These are phyloP conservation scores for Populus deltoides DNA, from an alignment of 345 rosid genomes.

Conservation along the genomic window DNA sequence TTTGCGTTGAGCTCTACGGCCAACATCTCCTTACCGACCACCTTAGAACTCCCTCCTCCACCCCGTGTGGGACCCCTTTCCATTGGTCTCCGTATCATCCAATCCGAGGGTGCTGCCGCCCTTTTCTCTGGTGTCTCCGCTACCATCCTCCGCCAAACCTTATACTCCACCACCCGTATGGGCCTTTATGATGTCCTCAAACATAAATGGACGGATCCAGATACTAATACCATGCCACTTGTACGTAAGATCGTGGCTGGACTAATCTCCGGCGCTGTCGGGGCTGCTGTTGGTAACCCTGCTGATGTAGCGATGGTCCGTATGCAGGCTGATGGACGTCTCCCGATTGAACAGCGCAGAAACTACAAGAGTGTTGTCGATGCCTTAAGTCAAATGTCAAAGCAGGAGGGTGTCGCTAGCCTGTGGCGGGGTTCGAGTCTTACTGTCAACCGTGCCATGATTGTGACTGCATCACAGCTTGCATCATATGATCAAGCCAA, in stretches of 20 bases:
- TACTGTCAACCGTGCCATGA: slow-evolving; percentile 13
- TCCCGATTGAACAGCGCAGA: slow-evolving; percentile 10
- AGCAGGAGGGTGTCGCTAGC: slow-evolving; percentile 16
- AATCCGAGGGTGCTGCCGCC: slow-evolving; percentile 11
- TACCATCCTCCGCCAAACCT: slow-evolving; percentile 14
- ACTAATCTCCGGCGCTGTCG: slow-evolving; percentile 6
- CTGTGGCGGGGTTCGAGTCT: slow-evolving; percentile 13
- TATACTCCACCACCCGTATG: slow-evolving; percentile 21
- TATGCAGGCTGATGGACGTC: slow-evolving; percentile 22
- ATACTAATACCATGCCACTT: slow-evolving; percentile 6
- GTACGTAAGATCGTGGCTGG: slow-evolving; percentile 6
- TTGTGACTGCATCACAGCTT: slow-evolving; percentile 17
- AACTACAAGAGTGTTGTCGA: slow-evolving; percentile 19
- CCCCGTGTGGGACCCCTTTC: slow-evolving; percentile 17
- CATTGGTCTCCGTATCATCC: slow-evolving; percentile 11
- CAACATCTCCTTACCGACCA: not conserved
- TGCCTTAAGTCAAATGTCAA: slow-evolving; percentile 18
- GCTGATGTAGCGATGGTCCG: slow-evolving; percentile 21
- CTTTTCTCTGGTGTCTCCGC: slow-evolving; percentile 16
- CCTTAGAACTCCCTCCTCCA: not conserved
- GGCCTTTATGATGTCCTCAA: slow-evolving; percentile 18
- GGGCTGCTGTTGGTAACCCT: slow-evolving; percentile 16
- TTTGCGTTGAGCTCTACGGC: not conserved
- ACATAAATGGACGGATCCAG: slow-evolving; percentile 8
- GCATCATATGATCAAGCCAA: slow-evolving; percentile 17